A percentile compares a stretch with the other conserved stretches of the same genome.
These are phyloP conservation scores for Pugionium dolabratum DNA, from an alignment of 345 rosid genomes.

Conservation along the genomic window DNA sequence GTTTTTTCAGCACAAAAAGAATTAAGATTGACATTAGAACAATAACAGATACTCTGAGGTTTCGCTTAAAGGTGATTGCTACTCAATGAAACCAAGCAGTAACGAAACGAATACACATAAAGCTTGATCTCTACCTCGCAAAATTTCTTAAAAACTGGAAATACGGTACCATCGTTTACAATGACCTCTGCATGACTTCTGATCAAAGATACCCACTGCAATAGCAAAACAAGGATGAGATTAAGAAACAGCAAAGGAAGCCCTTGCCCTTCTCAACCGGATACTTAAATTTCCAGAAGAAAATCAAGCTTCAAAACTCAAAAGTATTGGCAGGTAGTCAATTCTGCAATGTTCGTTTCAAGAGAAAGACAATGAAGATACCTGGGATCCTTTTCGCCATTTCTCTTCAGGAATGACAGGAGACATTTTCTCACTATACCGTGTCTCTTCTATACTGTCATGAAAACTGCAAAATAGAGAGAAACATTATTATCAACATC, in stretches of 20 bases:
- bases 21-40: neutral
- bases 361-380: slow-evolving; percentile 31
- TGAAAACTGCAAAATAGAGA: slow-evolving; percentile 58
- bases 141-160: slow-evolving; percentile 60
- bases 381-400: slow-evolving; percentile 98
- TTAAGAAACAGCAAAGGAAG: neutral
- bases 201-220: slow-evolving; percentile 84
- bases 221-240: slow-evolving; percentile 17
- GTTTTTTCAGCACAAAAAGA: neutral
- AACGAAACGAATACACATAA: neutral
- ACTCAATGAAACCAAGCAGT: slow-evolving; percentile 20
- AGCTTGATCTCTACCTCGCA: slow-evolving; percentile 66
- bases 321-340: neutral
- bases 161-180: slow-evolving; percentile 62
- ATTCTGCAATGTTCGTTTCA: neutral
- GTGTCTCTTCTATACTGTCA: slow-evolving; percentile 58
- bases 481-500: slow-evolving; percentile 11
- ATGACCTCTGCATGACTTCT: slow-evolving; percentile 76
- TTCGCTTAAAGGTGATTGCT: neutral
- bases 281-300: slow-evolving; percentile 13
- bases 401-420: slow-evolving; percentile 57
- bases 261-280: slow-evolving; percentile 3
- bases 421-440: slow-evolving; percentile 72
- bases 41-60: neutral
- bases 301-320: slow-evolving; percentile 1